phyloP scores from a whole-genome alignment of 805 yeast species.

The Candida silvicultrix region DNA sequence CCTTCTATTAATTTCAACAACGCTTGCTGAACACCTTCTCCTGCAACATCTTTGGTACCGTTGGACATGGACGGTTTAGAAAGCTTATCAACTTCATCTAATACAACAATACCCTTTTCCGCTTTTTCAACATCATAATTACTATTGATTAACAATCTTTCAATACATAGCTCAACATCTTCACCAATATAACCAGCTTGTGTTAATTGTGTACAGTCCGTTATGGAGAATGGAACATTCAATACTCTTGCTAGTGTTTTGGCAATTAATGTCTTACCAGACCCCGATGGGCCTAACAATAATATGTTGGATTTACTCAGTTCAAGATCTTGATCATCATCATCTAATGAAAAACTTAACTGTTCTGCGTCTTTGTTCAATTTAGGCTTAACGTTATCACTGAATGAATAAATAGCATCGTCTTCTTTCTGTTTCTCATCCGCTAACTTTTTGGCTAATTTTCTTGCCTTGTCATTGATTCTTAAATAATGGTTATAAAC shows the following conservation, averaged over 20 bases:
- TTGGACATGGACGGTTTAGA: constrained; percentile 40
- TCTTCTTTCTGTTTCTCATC: constrained; percentile 23
- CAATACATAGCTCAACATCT: constrained; percentile 53
- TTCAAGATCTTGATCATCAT: constrained; percentile 34
- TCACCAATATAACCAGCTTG: constrained; percentile 66
- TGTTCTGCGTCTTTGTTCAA: constrained; percentile 25
- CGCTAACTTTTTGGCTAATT: constrained; percentile 22
- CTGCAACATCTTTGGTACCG: constrained; percentile 53
- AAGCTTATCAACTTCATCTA: constrained; percentile 55
- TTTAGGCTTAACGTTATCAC: constrained; percentile 16
- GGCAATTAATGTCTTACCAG: constrained; percentile 55
- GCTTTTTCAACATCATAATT: constrained; percentile 45
- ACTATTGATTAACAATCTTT: constrained; percentile 42
- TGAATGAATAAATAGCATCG: constrained; percentile 19
- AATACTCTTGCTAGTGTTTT: constrained; percentile 44
- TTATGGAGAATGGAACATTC: constrained; percentile 51
- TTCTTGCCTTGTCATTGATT: constrained; percentile 34
- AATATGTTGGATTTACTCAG: constrained; percentile 51
- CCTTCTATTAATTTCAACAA: constrained; percentile 53
- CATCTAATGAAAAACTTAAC: constrained; percentile 18
- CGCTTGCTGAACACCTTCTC: constrained; percentile 63
- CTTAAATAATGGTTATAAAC: constrained; percentile 53
- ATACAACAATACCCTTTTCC: constrained; percentile 51
- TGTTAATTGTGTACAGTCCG: constrained; percentile 56
- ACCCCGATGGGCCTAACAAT: constrained; percentile 55